These are phyloP conservation scores for Delonix regia DNA, from an alignment of 306 rosid genomes.

Conservation along the genomic window DNA sequence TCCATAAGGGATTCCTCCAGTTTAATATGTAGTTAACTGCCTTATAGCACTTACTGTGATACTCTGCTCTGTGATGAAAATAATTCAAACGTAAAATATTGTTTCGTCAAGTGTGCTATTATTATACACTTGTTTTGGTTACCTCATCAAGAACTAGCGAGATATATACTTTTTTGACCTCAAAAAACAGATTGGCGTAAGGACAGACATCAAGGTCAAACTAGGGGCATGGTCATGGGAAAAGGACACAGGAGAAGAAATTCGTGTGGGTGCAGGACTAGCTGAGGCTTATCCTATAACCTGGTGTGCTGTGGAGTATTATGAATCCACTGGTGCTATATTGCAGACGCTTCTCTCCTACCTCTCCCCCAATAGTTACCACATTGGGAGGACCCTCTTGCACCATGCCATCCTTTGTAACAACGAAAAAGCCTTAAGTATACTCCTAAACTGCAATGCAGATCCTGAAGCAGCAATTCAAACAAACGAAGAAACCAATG, in stretches of 20 bases:
- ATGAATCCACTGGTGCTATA: conserved; percentile 63
- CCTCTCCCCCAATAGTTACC: conserved; percentile 45
- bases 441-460: conserved; percentile 44
- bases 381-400: conserved; percentile 64
- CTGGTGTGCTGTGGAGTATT: conserved; percentile 81
- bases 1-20: background rate
- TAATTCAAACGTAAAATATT: background rate
- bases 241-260: conserved; percentile 58
- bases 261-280: conserved; percentile 74
- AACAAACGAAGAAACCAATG: conserved; percentile 41
- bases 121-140: background rate
- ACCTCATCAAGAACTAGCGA: background rate
- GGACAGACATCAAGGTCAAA: conserved; percentile 55
- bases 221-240: conserved; percentile 82
- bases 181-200: conserved; percentile 53
- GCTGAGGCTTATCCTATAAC: conserved; percentile 61
- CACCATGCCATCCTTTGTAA: conserved; percentile 67
- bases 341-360: conserved; percentile 52
- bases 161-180: background rate
- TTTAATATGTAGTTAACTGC: background rate
- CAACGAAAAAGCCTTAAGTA: conserved; percentile 46
- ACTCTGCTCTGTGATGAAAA: background rate
- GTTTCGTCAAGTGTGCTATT: conserved; percentile 13
- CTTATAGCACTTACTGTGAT: background rate
- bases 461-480: conserved; percentile 42